These are phyloP conservation scores for Macadamia integrifolia DNA, from an alignment of 164 flowering plant genomes.

Conservation along the genomic window DNA sequence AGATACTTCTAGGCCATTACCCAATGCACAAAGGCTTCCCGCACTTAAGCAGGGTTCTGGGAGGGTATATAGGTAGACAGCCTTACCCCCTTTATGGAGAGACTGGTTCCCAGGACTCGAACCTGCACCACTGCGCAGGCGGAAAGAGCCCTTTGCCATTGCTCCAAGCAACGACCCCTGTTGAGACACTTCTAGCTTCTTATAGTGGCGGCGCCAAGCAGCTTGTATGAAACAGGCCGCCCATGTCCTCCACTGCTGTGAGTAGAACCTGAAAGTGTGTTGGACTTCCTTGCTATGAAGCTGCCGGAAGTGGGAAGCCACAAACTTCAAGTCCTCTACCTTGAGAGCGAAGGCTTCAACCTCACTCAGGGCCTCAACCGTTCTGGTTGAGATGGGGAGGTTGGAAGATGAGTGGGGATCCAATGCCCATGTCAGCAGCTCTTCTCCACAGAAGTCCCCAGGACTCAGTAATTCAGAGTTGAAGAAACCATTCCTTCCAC, in stretches of 20 bases:
- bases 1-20: constrained; percentile 37
- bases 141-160: too few species aligned
- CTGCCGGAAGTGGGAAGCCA: constrained; percentile 81
- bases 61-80: too few species aligned
- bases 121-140: too few species aligned
- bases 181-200: constrained; percentile 35
- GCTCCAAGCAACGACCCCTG: too few species aligned
- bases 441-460: constrained; percentile 98
- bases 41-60: too few species aligned
- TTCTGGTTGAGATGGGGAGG: constrained; percentile 90
- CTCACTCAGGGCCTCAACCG: constrained; percentile 67
- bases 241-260: constrained; percentile 97
- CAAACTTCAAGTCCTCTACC: constrained; percentile 81
- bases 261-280: constrained; percentile 85
- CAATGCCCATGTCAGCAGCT: constrained; percentile 92
- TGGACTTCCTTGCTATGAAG: constrained; percentile 93
- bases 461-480: constrained; percentile 70
- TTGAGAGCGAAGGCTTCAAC: constrained; percentile 86
- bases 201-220: constrained; percentile 72
- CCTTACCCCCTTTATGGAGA: too few species aligned
- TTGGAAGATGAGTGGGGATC: constrained; percentile 77
- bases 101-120: too few species aligned
- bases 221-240: constrained; percentile 94
- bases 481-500: constrained; percentile 91
- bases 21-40: too few species aligned